Percentiles rank a stretch among this genome's conserved stretches.
phyloP scores from a whole-genome alignment of 2,329 filamentous ascomycete species.

The Colletotrichum sp. region DNA sequence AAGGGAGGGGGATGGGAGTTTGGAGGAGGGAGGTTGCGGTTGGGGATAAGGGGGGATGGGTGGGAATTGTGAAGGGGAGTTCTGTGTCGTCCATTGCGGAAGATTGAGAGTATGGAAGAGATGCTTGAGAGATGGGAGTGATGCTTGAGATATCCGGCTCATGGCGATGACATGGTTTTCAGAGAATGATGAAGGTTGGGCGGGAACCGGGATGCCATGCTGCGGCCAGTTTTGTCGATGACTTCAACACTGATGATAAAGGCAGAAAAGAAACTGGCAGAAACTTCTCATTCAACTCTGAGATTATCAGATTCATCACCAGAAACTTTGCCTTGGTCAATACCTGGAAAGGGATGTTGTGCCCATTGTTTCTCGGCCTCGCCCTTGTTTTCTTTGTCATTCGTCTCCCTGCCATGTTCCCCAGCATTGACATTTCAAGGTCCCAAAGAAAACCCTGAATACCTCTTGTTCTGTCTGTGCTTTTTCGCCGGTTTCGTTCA shows the following conservation, averaged over 20 bases:
- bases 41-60: not conserved
- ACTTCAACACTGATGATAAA: not conserved
- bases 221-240: fast-evolving
- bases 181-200: not conserved
- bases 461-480: not conserved
- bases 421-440: not conserved
- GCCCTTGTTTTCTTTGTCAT: not conserved
- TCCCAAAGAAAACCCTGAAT: not conserved
- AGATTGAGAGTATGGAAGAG: too few species aligned
- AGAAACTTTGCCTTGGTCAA: not conserved
- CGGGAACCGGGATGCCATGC: not conserved
- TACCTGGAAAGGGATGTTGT: not conserved
- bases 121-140: not conserved
- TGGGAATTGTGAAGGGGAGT: not conserved
- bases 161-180: not conserved
- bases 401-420: not conserved
- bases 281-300: not conserved
- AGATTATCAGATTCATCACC: not conserved
- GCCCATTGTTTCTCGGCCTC: not conserved
- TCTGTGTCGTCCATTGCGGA: not conserved
- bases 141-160: not conserved
- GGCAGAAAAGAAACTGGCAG: not conserved
- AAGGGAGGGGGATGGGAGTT: too few species aligned
- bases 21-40: too few species aligned
- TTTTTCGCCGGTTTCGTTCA: not conserved